phyloP scores from a whole-genome alignment of 306 rosid species.

The Castanea crenata region DNA sequence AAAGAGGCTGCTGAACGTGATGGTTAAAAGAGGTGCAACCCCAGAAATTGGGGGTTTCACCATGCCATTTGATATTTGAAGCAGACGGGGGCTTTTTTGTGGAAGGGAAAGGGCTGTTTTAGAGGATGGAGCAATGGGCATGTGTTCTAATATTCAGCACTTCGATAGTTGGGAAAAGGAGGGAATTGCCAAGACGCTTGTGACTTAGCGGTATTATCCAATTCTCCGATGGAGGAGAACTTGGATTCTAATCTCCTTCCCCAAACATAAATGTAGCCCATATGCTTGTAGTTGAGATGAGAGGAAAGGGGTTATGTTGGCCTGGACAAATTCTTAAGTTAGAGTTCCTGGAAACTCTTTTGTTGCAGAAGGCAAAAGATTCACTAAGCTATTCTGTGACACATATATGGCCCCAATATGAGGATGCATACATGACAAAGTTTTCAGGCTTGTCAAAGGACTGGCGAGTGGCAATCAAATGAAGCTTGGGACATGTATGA shows the following conservation, averaged over 20 bases:
- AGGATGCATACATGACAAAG: background rate
- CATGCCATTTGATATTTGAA: background rate
- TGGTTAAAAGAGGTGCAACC: constrained; percentile 23
- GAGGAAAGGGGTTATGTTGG: background rate
- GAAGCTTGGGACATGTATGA: background rate
- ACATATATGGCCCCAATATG: background rate
- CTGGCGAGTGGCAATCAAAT: background rate
- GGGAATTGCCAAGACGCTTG: too few species aligned
- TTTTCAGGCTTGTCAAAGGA: background rate
- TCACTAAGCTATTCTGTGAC: background rate
- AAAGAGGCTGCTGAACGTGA: constrained; percentile 7
- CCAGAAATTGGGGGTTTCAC: background rate
- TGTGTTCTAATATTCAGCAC: background rate
- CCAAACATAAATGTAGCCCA: background rate
- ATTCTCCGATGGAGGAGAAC: too few species aligned
- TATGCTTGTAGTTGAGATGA: background rate
- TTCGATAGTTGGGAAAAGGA: too few species aligned
- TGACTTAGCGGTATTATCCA: too few species aligned
- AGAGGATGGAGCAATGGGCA: background rate
- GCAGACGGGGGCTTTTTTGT: background rate
- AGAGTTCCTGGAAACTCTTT: background rate
- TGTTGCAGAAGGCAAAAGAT: background rate
- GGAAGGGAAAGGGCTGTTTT: background rate
- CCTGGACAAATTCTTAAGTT: background rate
- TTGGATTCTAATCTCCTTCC: too few species aligned